Evolutionary conservation across 352 stramenopile genomes (phyloP).

Genomic region (Globisporangium megalacanthum): DNA sequence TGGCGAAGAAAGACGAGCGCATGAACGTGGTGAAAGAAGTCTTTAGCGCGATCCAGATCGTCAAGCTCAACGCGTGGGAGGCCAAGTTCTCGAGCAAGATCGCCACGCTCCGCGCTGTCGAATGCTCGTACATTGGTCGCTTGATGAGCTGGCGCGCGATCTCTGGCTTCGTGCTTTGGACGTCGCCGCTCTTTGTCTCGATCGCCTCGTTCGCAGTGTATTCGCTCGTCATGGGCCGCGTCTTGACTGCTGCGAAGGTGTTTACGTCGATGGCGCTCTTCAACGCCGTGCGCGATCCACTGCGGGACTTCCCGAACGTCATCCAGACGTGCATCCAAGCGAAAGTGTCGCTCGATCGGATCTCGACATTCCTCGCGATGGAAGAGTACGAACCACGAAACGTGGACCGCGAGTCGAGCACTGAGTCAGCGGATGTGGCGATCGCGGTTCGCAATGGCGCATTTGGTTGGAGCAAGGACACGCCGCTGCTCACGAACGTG

Average conservation of each 20-base stretch:
- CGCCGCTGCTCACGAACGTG: conserved; percentile 40
- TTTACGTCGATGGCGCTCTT: conserved; percentile 50
- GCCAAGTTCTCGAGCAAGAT: conserved; percentile 64
- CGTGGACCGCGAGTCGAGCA: conserved; percentile 4
- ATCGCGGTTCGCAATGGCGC: conserved; percentile 20
- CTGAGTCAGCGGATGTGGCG: background rate
- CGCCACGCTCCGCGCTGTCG: conserved; percentile 30
- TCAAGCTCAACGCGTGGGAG: conserved; percentile 94
- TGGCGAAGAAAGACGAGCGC: conserved; percentile 81
- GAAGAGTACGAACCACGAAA: conserved; percentile 14
- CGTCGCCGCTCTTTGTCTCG: conserved; percentile 18
- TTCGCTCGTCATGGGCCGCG: conserved; percentile 19
- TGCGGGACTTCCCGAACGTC: conserved; percentile 21
- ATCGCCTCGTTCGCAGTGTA: conserved; percentile 32
- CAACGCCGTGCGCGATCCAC: conserved; percentile 26
- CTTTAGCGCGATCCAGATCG: conserved; percentile 88
- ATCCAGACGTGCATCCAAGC: conserved; percentile 26
- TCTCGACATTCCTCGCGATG: conserved; percentile 21
- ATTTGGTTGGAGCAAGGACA: conserved; percentile 20
- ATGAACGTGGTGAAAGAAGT: conserved; percentile 92
- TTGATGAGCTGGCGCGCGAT: conserved; percentile 44
- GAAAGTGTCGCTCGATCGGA: conserved; percentile 23
- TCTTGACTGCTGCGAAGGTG: conserved; percentile 33
- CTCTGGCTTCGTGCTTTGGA: conserved; percentile 33
- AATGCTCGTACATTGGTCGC: conserved; percentile 26